Evolutionary conservation across 495 filamentous ascomycete genomes (phyloP).

Genomic region (Margaritispora aquatica): DNA sequence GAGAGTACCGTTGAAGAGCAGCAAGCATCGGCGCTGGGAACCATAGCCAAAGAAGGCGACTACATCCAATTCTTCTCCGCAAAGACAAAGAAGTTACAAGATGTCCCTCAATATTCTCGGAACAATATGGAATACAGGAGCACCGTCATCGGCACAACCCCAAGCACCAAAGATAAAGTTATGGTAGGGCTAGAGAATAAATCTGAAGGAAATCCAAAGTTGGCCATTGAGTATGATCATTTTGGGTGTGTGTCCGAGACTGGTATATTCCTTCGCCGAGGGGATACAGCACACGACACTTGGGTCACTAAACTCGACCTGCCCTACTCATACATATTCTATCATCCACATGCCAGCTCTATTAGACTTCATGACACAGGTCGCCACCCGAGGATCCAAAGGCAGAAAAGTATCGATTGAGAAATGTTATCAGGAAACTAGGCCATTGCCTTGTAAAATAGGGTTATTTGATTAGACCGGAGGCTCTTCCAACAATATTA

Average conservation of each 20-base stretch:
- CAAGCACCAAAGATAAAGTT: conserved; percentile 15
- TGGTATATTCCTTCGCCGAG: conserved; percentile 32
- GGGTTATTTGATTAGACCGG: no score
- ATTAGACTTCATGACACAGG: not conserved
- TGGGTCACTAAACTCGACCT: conserved; percentile 29
- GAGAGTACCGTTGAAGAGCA: conserved; percentile 5
- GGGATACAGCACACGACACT: not conserved
- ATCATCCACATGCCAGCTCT: not conserved
- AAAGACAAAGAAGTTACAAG: not conserved
- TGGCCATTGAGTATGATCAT: conserved; percentile 23
- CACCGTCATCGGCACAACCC: conserved; percentile 20
- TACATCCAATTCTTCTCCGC: conserved; percentile 42
- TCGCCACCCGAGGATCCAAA: not conserved
- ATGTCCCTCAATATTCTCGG: not conserved
- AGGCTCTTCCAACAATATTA: no score
- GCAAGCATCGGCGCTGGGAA: conserved; percentile 18
- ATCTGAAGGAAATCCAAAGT: not conserved
- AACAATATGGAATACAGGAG: not conserved
- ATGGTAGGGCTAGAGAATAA: not conserved
- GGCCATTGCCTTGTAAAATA: no score
- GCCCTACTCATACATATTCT: conserved; percentile 24
- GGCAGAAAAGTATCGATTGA: no score
- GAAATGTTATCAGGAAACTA: no score
- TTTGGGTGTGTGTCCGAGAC: conserved; percentile 37
- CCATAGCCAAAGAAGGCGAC: conserved; percentile 35